Base-by-base conservation (phyloP, 345 rosid species). In the Schrenkiella parvula region DNA sequence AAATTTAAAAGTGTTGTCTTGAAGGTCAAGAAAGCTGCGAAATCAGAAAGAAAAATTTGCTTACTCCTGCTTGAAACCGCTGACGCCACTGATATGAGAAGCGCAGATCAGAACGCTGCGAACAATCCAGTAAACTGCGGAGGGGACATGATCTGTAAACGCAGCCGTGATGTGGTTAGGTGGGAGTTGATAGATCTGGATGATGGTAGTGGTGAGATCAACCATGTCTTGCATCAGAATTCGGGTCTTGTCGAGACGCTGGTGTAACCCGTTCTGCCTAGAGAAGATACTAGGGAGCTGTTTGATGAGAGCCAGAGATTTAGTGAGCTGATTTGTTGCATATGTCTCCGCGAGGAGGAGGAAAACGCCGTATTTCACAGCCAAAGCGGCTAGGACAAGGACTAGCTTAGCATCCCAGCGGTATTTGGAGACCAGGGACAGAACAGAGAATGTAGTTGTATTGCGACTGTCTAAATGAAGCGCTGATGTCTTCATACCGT, bases 401-500 rank as follows among this genome's bases (percentile, higher is more conserved):
- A 83, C 92, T 73, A 90, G 64, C 81, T 90, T 92, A 69, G 88
- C 86, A 54, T 88, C 95, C 98, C 98, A 92, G 17, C 84, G 39
- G 74, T 84, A 90, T 64, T 66, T 68, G 12, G 88, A 68, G 38
- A 92, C 73, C 76, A 78, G 73, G 59, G 74, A 71, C 70, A 87
- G 67, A 72, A 90, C 80, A 50, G 92, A n/a, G 62, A 88, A 70
- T 1, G 90, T 72, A 3, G 89, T 80, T 19, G 81, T 63, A 51
- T 66, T 65, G 44, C 77, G 77, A 35, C 74, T 67, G 69, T 72
- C 81, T 51, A 77, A 15, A 66, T 77, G 77, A 65, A 58, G 7
- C 59, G 69, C 73, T 66, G 80, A 32, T 39, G 64, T 71, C 52
- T 62, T 75, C 25, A 56, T 22, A 13, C 80, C 80, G 22, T 89